Evolutionary conservation across 345 rosid species (phyloP), one percentile per base, ranked within the genome.

Genomic region (Laguncularia racemosa): DNA sequence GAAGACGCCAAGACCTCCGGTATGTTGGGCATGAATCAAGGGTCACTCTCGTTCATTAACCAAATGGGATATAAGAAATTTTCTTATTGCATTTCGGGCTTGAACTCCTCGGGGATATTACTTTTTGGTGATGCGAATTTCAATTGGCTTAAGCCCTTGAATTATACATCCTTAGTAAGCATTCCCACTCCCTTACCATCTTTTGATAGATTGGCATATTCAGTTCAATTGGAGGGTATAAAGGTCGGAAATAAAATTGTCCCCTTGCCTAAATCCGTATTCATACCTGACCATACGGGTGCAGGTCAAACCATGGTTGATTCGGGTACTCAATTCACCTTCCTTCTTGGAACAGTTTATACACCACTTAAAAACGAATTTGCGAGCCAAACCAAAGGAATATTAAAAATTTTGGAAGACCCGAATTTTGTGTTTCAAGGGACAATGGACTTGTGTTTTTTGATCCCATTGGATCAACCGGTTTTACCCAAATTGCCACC

Each of bases 221-320:
- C 98, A 20, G 91, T 91, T 52, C 90, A 83, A 63, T 87, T 88
- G 17, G 82, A 84, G 78, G 98, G 98, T 13, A 88, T 91, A 62
- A 83, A 78, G 69, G 96, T 91, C 11, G 71, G 76, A 56, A 76
- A 78, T 13, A 77, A 73, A 58, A 53, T 80, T 17, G 73, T 91
- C 1, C 72, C 82, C 4, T 57, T 91, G 21, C 85, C 92, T 16
- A 71, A 78, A 72, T 81, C 84, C 13, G 74, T 76, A 44, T 76
- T 91, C 9, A 73, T 62, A 19, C 98, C 96, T 51, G 98, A 91
- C 40, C 96, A 91, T 48, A 86, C 98, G 38, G 96, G 98, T 20
- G 96, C 95, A 6, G 96, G 96, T 63, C 98, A 91, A 56, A 91
- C 98, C 16, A 91, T 91, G 96, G 85, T 91, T 12, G 95, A 90